Percentiles rank a stretch among this genome's conserved stretches.
phyloP scores from a whole-genome alignment of 2,329 filamentous ascomycete species.

The Pseudogymnoascus sp. region DNA sequence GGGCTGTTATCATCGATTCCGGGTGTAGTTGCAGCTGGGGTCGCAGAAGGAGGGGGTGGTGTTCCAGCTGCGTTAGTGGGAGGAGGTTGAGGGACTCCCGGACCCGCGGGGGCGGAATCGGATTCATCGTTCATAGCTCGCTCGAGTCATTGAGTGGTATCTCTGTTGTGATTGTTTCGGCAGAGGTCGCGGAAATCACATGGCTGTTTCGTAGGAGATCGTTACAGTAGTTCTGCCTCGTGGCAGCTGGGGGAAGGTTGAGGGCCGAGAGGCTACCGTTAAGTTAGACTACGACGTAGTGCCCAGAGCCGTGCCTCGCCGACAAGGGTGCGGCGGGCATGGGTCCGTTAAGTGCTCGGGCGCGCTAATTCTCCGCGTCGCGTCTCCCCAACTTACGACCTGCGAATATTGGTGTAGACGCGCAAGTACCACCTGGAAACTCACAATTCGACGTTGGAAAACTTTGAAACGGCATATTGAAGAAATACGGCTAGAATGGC shows the following conservation, averaged over 20 bases:
- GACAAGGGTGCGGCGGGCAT: neutral
- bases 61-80: slow-evolving; percentile 9
- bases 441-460: neutral
- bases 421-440: neutral
- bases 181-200: neutral
- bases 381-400: neutral
- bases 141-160: slow-evolving; percentile 23
- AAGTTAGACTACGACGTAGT: neutral
- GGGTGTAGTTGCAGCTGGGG: neutral
- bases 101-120: slow-evolving; percentile 34
- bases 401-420: neutral
- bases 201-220: neutral
- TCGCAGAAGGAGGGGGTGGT: neutral
- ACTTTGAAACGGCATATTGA: neutral
- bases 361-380: slow-evolving; percentile 4
- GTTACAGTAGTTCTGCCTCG: neutral
- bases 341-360: neutral
- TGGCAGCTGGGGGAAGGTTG: neutral
- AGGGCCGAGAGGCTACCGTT: neutral
- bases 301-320: neutral
- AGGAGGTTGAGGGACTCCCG: slow-evolving; percentile 17
- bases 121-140: slow-evolving; percentile 46
- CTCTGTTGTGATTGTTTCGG: neutral
- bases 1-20: neutral
- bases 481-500: slow-evolving; percentile 48